phyloP scores from a whole-genome alignment of 2,329 filamentous ascomycete species.

The Paecilomyces formosus region DNA sequence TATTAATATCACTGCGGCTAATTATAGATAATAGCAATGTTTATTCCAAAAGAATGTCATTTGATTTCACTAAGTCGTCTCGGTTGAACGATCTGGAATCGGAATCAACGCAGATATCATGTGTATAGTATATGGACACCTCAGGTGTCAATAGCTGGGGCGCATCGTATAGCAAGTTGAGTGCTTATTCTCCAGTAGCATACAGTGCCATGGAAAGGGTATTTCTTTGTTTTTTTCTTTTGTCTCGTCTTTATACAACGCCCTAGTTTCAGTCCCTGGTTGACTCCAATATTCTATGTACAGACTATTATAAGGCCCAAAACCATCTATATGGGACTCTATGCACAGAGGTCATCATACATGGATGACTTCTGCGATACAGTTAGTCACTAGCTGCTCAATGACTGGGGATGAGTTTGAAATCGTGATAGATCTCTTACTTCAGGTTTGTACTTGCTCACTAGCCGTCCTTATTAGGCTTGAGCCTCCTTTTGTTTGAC shows the following conservation, averaged over 20 bases:
- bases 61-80: neutral
- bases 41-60: neutral
- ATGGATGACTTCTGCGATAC: neutral
- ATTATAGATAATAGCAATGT: neutral
- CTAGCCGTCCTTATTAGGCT: neutral
- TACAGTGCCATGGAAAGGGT: neutral
- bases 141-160: neutral
- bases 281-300: neutral
- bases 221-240: no score
- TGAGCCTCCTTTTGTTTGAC: constrained; percentile 5
- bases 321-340: neutral
- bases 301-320: neutral
- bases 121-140: neutral
- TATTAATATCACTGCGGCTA: neutral
- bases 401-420: neutral
- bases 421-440: neutral
- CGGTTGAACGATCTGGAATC: neutral
- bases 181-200: neutral
- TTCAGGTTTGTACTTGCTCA: neutral
- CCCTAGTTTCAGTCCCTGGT: neutral
- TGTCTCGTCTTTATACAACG: neutral
- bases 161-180: neutral
- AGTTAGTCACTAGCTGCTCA: neutral
- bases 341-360: neutral
- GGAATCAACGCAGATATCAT: neutral